phyloP scores from a whole-genome alignment of 2,329 filamentous ascomycete genomes.

The Hypoxylon sp. region DNA sequence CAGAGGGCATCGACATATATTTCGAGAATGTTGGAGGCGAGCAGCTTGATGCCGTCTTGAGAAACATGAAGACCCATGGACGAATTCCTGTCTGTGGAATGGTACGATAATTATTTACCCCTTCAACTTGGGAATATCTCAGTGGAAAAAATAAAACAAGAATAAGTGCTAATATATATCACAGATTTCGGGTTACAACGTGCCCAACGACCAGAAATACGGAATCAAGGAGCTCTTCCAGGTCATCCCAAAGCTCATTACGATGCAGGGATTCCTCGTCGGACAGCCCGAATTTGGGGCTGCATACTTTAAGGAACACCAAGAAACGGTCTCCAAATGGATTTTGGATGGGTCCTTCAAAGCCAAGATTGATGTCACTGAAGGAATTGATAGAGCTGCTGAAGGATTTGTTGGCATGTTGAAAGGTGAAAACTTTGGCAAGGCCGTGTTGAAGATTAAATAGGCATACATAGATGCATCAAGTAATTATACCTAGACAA shows the following conservation, averaged over 20 bases:
- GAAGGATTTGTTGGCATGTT: conserved; percentile 80
- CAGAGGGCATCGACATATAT: conserved; percentile 80
- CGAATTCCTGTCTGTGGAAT: conserved; percentile 70
- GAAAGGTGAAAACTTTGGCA: conserved; percentile 83
- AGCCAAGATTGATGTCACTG: conserved; percentile 71
- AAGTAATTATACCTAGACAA: too few relatives aligned
- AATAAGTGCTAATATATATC: not conserved
- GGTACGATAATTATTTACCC: conserved; percentile 55
- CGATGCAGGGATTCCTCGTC: conserved; percentile 81
- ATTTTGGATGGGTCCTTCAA: conserved; percentile 79
- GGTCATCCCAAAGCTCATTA: conserved; percentile 75
- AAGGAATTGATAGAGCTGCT: conserved; percentile 79
- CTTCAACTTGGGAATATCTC: too few relatives aligned
- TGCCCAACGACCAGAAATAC: conserved; percentile 60
- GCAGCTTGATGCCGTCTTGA: conserved; percentile 69
- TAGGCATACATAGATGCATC: too few relatives aligned
- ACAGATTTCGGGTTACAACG: conserved; percentile 80
- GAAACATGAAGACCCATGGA: conserved; percentile 68
- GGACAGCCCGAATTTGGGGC: conserved; percentile 70
- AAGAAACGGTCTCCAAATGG: conserved; percentile 79
- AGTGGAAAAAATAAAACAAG: too few relatives aligned
- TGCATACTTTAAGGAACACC: conserved; percentile 74
- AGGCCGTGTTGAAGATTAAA: conserved; percentile 75
- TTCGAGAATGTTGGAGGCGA: conserved; percentile 84
- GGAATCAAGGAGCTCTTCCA: conserved; percentile 72